Evolutionary conservation across 139 green algal genomes (phyloP), one percentile per base, ranked within the genome.

Genomic region (Chlorella ohadii): DNA sequence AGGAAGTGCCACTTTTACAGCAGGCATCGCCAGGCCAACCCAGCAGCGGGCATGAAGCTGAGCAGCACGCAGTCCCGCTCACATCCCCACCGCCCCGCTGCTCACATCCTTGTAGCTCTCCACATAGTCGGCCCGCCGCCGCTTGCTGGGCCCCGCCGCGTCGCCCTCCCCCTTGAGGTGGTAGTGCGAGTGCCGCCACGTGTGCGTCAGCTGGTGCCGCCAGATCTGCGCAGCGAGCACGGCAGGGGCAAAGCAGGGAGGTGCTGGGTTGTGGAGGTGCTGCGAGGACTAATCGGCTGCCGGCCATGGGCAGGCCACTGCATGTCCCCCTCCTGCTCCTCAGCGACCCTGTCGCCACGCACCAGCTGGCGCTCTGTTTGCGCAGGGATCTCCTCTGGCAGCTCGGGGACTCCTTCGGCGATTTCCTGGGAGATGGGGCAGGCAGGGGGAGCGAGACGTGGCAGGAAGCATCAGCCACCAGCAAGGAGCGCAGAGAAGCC

Each of bases 311-410:
- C 31, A 3, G 63, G 70, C 38, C 20, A 0, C 28, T 68, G 23
- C 16, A 17, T 19, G 28, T 0, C 36, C 27, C 27, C 25, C 22
- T 13, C 19, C 6, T 59, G 27, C 25, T 39, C 38, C 27, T 9
- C n/a, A n/a, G n/a, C n/a, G n/a, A n/a, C n/a, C n/a, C n/a, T n/a
- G n/a, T n/a, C n/a, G 28, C 36, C 9, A 34, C 79, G 39, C 67
- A 85, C 79, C 66, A 85, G 67, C 38, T 78, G 67, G 47, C 79
- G 66, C 79, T 85, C 67, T 3, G 79, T 85, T 17, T 34, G 38
- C 15, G 66, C 13, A 15, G 68, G 55, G 28, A 85, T 61, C 4
- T 27, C 47, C 31, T 75, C 51, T 36, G 64, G 41, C 27, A 75
- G 12, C 23, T 71, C 79, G 1, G 79, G 79, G 9, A 67, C 13